These are phyloP conservation scores for Grosmannia huntii DNA, from an alignment of 2,329 filamentous ascomycete species.

Conservation along the genomic window DNA sequence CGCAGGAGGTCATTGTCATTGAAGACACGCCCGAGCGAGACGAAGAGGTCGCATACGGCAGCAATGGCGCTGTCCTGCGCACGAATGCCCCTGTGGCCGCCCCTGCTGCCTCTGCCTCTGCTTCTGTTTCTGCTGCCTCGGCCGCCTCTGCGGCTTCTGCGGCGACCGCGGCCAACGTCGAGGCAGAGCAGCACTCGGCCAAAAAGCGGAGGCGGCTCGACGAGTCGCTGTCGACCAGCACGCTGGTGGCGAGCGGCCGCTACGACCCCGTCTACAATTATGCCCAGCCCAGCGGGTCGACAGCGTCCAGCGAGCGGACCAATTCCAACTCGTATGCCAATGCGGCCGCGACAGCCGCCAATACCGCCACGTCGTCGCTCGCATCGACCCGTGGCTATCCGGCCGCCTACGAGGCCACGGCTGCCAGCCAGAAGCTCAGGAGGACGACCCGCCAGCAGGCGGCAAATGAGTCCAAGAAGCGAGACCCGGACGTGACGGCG, in stretches of 20 bases:
- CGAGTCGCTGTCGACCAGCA: conserved; percentile 23
- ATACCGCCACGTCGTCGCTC: conserved; percentile 79
- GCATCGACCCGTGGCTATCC: conserved; percentile 53
- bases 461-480: conserved; percentile 69
- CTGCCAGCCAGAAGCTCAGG: conserved; percentile 76
- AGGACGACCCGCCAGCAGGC: conserved; percentile 60
- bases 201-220: conserved; percentile 64
- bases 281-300: conserved; percentile 50
- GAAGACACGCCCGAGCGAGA: conserved; percentile 56
- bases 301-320: conserved; percentile 74
- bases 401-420: conserved; percentile 51
- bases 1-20: conserved; percentile 78
- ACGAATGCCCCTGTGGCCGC: no score
- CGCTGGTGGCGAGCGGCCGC: conserved; percentile 26
- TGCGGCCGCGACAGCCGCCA: conserved; percentile 49
- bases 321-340: conserved; percentile 44
- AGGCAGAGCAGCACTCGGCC: conserved; percentile 34
- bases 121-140: no score
- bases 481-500: conserved; percentile 60
- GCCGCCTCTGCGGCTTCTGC: no score
- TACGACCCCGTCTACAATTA: conserved; percentile 59
- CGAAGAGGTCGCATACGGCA: conserved; percentile 16
- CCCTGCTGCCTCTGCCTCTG: no score
- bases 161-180: conserved; percentile 6
- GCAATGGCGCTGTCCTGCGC: neutral